Conservation (phyloP, 257 asterid genomes). For the Solanum habrochaites region DNA sequence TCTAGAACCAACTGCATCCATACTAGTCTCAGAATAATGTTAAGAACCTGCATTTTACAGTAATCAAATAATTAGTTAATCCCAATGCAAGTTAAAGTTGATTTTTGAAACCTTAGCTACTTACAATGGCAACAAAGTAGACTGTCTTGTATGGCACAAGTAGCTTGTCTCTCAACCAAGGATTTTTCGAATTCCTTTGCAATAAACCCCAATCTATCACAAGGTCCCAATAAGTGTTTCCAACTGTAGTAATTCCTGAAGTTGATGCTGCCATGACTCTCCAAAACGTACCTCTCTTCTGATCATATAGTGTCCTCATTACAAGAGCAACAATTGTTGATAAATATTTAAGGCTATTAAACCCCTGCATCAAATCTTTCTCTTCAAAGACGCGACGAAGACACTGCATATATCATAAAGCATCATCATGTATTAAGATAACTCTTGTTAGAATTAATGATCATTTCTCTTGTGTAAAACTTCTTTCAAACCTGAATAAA, state of each 20-base stretch:
- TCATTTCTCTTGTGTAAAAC: neutral
- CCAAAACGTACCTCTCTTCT: constrained; percentile 18
- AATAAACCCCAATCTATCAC: constrained; percentile 75
- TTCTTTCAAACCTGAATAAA: constrained; percentile 41
- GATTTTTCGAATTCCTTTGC: constrained; percentile 40
- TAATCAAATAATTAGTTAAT: too few species aligned
- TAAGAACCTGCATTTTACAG: constrained; percentile 32
- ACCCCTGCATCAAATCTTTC: constrained; percentile 30
- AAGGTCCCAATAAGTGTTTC: constrained; percentile 70
- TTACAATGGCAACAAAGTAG: constrained; percentile 70
- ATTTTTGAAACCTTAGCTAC: neutral
- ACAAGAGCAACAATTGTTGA: constrained; percentile 63
- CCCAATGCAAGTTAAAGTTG: too few species aligned
- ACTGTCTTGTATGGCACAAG: constrained; percentile 49
- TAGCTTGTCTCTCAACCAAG: constrained; percentile 80
- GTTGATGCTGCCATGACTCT: constrained; percentile 39
- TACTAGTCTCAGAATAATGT: constrained; percentile 59
- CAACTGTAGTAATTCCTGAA: constrained; percentile 52
- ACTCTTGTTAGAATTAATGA: neutral
- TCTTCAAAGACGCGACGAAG: constrained; percentile 57
- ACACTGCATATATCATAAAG: constrained; percentile 24
- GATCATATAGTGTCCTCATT: constrained; percentile 37
- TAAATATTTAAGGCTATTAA: constrained; percentile 47
- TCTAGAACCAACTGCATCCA: constrained; percentile 90
- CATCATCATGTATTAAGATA: neutral